Evolutionary conservation across 345 rosid species (phyloP), one percentile per base, ranked within the genome.

Genomic region (Salix suchowensis): DNA sequence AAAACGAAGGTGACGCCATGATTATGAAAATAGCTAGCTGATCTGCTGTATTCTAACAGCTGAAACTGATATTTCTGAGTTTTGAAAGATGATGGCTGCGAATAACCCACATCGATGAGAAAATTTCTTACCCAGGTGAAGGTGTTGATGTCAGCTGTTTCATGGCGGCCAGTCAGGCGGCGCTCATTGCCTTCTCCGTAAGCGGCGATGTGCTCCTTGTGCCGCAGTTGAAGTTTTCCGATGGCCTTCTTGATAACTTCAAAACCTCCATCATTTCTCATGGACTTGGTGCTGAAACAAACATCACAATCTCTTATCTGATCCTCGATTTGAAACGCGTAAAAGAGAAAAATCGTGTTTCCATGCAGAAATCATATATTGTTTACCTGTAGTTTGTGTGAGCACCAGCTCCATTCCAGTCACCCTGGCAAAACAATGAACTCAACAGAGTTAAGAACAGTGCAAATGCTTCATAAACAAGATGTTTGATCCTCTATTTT

Each of bases 351-450:
- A 16, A 14, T 6, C 24, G 5, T 73, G 18, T 26, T 1, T 34
- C 23, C 32, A 2, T 32, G 55, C 24, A 68, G 14, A 46, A 11
- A 46, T 46, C 18, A 3, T 10, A 4, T 7, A 4, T 7, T 34
- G 2, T 7, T 39, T 39, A 74, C 82, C 82, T 79, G 71, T 74
- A 79, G 50, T 79, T 79, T 1, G 78, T 69, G 74, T 79, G 82
- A 21, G 82, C 78, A 44, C 82, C 77, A 60, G 82, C 82, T 2
- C 82, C 82, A 48, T 79, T 79, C 82, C 82, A 74, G 39, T 79
- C 77, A 28, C 82, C 82, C 82, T 79, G 73, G 15, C 14, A 58
- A 16, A 15, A 48, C 5, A 36, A 52, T 1, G 40, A 8, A 48
- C 13, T 44, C 70, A 1, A 70, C 19, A 23, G 26, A 28, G 36